phyloP scores from a whole-genome alignment of 2,329 filamentous ascomycete species.

The Sporothrix brunneoviolacea region DNA sequence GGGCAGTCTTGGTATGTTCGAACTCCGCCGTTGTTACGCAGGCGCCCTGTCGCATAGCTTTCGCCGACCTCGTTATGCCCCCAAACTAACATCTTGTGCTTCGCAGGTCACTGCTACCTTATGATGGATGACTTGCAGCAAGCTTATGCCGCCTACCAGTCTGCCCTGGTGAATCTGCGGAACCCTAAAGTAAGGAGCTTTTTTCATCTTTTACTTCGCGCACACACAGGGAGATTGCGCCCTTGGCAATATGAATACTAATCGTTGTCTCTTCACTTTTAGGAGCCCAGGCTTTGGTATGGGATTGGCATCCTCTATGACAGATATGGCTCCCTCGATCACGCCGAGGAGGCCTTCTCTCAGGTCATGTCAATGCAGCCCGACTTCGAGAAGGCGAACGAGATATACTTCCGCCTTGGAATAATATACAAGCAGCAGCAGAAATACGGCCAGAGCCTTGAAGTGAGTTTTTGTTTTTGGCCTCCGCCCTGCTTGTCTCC shows the following conservation, averaged over 20 bases:
- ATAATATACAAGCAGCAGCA: constrained; percentile 99
- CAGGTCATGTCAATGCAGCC: constrained; percentile 99
- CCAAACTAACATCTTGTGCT: constrained; percentile 25
- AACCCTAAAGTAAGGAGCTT: constrained; percentile 70
- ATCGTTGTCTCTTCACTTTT: background rate
- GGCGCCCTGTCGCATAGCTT: too few species aligned
- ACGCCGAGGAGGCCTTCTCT: constrained; percentile 95
- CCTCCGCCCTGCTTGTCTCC: constrained; percentile 5
- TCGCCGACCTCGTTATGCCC: too few species aligned
- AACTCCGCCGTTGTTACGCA: too few species aligned
- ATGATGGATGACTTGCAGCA: constrained; percentile 99
- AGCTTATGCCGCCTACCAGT: constrained; percentile 93
- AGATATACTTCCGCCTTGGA: constrained; percentile 97
- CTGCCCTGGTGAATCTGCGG: constrained; percentile 83
- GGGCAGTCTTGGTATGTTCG: constrained; percentile 75
- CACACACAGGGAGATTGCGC: background rate
- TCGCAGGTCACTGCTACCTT: constrained; percentile 83
- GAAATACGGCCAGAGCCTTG: constrained; percentile 85
- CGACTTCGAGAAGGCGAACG: constrained; percentile 95
- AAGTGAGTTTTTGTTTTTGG: constrained; percentile 56
- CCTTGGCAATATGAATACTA: too few species aligned
- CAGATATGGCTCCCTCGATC: constrained; percentile 89
- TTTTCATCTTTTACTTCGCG: background rate
- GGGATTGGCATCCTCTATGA: constrained; percentile 97
- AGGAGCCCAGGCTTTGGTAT: constrained; percentile 96